Percentiles rank a stretch among this genome's conserved stretches.
Conservation (phyloP, 2,329 filamentous ascomycete genomes). For the Colletotrichum euphorbiae region DNA sequence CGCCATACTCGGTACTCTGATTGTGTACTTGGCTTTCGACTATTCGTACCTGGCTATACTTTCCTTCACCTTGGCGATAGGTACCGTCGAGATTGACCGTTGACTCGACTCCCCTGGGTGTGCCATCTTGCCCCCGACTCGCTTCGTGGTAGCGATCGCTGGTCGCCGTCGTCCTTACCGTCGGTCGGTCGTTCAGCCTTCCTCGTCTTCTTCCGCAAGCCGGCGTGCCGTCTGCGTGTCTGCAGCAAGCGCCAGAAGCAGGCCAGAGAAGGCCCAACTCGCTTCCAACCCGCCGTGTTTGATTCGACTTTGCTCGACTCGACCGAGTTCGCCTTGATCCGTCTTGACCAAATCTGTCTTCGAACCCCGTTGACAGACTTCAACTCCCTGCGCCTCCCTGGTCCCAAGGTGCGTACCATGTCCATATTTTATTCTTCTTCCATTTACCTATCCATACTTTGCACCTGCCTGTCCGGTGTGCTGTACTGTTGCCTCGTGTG, state of each 20-base stretch:
- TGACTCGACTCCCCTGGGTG: slow-evolving; percentile 5
- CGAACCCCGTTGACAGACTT: slow-evolving; percentile 14
- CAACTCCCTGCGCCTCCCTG: slow-evolving; percentile 22
- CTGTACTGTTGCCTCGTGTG: slow-evolving; percentile 24
- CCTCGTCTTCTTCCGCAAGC: neutral
- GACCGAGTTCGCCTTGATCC: slow-evolving; percentile 19
- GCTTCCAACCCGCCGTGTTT: neutral
- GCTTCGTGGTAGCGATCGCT: slow-evolving; percentile 11
- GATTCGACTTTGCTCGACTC: neutral
- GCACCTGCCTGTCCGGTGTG: slow-evolving; percentile 5
- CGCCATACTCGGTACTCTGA: neutral
- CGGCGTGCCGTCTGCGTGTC: neutral
- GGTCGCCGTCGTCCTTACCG: slow-evolving; percentile 3
- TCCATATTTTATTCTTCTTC: neutral
- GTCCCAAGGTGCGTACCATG: slow-evolving; percentile 29
- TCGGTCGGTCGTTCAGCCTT: neutral
- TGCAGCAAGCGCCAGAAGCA: slow-evolving; percentile 2
- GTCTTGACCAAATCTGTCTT: slow-evolving; percentile 13
- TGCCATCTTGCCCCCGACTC: slow-evolving; percentile 14
- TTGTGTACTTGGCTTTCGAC: neutral
- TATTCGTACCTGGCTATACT: neutral
- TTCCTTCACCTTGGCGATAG: slow-evolving; percentile 9
- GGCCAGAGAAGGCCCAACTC: slow-evolving; percentile 1
- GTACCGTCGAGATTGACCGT: slow-evolving; percentile 9
- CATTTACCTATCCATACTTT: neutral